Conservation (phyloP, 75 land plant genomes). For the Pseudotsuga menziesii region DNA sequence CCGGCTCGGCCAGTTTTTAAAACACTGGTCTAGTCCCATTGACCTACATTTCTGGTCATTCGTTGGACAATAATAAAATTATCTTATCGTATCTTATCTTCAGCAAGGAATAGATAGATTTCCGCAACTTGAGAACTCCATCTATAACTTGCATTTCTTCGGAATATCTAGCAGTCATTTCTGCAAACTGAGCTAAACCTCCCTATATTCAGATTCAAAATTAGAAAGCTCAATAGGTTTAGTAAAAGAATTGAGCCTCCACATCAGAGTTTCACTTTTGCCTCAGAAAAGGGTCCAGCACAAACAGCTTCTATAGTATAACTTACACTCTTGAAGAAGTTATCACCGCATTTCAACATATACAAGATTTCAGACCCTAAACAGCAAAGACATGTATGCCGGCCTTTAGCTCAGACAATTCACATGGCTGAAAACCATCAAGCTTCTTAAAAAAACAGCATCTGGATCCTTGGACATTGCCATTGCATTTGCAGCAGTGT, state of each 20-base stretch:
- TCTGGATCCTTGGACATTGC: conserved; percentile 89
- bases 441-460: conserved; percentile 90
- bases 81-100: too few species aligned
- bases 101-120: too few species aligned
- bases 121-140: too few species aligned
- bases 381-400: conserved; percentile 94
- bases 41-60: too few species aligned
- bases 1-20: too few species aligned
- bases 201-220: conserved; percentile 93
- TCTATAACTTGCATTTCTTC: conserved; percentile 82
- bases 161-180: conserved; percentile 85
- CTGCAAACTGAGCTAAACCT: conserved; percentile 93
- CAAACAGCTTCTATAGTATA: conserved; percentile 89
- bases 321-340: conserved; percentile 91
- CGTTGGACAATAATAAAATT: too few species aligned
- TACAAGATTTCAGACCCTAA: conserved; percentile 53
- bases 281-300: conserved; percentile 63
- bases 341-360: conserved; percentile 54
- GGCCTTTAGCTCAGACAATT: conserved; percentile 79
- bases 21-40: too few species aligned
- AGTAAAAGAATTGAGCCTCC: conserved; percentile 71
- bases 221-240: conserved; percentile 84
- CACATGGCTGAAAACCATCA: conserved; percentile 98
- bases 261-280: conserved; percentile 59
- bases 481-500: conserved; percentile 57